These are phyloP conservation scores for Vicia faba DNA, from an alignment of 306 rosid genomes.

Conservation along the genomic window DNA sequence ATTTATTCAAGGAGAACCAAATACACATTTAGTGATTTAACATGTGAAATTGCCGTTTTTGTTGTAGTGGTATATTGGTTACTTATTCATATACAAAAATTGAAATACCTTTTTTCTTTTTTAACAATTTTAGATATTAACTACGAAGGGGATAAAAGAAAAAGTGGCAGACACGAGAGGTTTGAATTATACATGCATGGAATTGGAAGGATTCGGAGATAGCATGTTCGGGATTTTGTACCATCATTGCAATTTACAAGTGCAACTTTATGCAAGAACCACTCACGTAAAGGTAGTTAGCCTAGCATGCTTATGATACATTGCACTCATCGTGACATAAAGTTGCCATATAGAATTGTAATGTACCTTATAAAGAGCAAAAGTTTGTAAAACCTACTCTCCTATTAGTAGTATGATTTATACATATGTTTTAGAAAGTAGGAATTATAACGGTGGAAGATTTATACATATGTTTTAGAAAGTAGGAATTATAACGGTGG, in stretches of 20 bases:
- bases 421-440: too few relatives aligned
- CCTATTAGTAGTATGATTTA: too few relatives aligned
- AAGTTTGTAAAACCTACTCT: too few relatives aligned
- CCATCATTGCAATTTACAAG: slow-evolving; percentile 23
- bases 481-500: too few relatives aligned
- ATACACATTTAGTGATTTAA: too few relatives aligned
- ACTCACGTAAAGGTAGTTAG: slow-evolving; percentile 28
- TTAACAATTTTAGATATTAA: background rate
- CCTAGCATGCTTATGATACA: slow-evolving; percentile 20
- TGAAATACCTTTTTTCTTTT: too few relatives aligned
- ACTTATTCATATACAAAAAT: too few relatives aligned
- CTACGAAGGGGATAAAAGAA: background rate
- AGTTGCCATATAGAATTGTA: background rate
- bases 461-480: too few relatives aligned
- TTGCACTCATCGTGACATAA: slow-evolving; percentile 1
- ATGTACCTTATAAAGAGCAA: background rate
- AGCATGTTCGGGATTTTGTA: slow-evolving; percentile 27
- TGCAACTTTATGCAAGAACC: slow-evolving; percentile 34
- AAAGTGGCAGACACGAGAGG: slow-evolving; percentile 2
- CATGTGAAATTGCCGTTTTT: too few relatives aligned
- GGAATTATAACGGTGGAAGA: too few relatives aligned
- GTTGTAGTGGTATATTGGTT: too few relatives aligned
- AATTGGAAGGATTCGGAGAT: slow-evolving; percentile 31
- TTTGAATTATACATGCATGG: slow-evolving; percentile 37
- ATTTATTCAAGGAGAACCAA: too few relatives aligned